These are phyloP conservation scores for Apiospora malaysiana DNA, from an alignment of 2,329 filamentous ascomycete genomes.

Conservation along the genomic window DNA sequence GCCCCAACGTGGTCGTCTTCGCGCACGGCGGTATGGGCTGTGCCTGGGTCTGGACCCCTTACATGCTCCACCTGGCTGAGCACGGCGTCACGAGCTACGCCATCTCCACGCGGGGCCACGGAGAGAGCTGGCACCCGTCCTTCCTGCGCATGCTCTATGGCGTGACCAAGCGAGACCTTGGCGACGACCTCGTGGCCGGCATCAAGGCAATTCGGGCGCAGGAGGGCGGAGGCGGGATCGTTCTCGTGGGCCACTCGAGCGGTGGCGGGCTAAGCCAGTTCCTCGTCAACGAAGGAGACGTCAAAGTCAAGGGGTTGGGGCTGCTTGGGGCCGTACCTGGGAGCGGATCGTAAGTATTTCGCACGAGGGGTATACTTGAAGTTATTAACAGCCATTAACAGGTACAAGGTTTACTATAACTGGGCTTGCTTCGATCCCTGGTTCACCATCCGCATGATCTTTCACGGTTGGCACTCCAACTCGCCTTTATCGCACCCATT, in stretches of 20 bases:
- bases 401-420: conserved; percentile 49
- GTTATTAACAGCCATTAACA: conserved; percentile 29
- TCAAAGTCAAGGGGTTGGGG: conserved; percentile 50
- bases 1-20: conserved; percentile 50
- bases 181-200: conserved; percentile 50
- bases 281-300: conserved; percentile 47
- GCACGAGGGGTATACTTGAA: background rate
- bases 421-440: conserved; percentile 54
- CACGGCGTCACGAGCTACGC: conserved; percentile 57
- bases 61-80: conserved; percentile 54
- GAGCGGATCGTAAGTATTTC: conserved; percentile 50
- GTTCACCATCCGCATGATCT: conserved; percentile 51
- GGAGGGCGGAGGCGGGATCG: conserved; percentile 39
- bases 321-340: conserved; percentile 54
- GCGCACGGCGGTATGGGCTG: conserved; percentile 60
- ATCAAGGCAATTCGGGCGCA: conserved; percentile 45
- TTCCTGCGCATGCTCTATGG: conserved; percentile 55
- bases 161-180: conserved; percentile 49
- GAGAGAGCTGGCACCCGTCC: conserved; percentile 55
- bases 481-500: conserved; percentile 57
- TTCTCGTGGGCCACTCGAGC: conserved; percentile 58
- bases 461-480: conserved; percentile 55
- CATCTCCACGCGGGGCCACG: conserved; percentile 58
- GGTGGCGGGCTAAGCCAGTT: conserved; percentile 58
- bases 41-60: conserved; percentile 58